Conservation (phyloP, 495 filamentous ascomycete genomes). For the Xylaria grammica region DNA sequence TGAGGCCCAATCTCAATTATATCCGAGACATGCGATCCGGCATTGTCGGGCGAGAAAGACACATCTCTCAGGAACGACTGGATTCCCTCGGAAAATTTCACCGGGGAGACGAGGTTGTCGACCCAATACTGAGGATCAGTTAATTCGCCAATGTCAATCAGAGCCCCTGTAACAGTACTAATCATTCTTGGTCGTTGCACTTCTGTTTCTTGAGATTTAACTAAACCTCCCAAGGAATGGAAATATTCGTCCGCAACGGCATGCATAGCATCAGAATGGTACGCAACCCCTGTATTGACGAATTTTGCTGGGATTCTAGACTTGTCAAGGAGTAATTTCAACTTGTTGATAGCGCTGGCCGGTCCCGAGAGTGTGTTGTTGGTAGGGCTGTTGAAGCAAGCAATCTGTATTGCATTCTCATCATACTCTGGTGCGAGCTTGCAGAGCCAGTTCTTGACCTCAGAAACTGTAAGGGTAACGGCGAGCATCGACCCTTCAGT, state of each 20-base stretch:
- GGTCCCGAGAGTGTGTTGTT: not conserved
- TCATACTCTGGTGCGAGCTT: not conserved
- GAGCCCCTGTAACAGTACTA: conserved; percentile 38
- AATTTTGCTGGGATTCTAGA: not conserved
- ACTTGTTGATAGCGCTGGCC: not conserved
- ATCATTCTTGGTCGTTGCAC: too few relatives aligned
- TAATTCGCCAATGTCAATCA: conserved; percentile 21
- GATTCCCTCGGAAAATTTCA: conserved; percentile 45
- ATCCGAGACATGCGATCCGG: not conserved
- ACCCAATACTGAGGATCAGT: conserved; percentile 40
- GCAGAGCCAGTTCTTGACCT: too few relatives aligned
- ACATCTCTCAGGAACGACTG: conserved; percentile 5
- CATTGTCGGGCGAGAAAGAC: not conserved
- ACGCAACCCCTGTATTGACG: conserved; percentile 41
- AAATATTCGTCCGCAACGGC: conserved; percentile 42
- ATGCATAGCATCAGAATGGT: conserved; percentile 49
- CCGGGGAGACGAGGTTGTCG: conserved; percentile 46
- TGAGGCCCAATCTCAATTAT: conserved; percentile 66
- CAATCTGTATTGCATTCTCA: too few relatives aligned
- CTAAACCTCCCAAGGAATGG: not conserved
- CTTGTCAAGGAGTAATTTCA: not conserved
- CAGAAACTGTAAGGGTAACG: too few relatives aligned
- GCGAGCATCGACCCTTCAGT: too few relatives aligned
- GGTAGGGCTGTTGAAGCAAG: not conserved
- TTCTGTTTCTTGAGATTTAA: too few relatives aligned